These are phyloP conservation scores for Curvularia sp. DNA, from an alignment of 2,329 filamentous ascomycete genomes.

Conservation along the genomic window DNA sequence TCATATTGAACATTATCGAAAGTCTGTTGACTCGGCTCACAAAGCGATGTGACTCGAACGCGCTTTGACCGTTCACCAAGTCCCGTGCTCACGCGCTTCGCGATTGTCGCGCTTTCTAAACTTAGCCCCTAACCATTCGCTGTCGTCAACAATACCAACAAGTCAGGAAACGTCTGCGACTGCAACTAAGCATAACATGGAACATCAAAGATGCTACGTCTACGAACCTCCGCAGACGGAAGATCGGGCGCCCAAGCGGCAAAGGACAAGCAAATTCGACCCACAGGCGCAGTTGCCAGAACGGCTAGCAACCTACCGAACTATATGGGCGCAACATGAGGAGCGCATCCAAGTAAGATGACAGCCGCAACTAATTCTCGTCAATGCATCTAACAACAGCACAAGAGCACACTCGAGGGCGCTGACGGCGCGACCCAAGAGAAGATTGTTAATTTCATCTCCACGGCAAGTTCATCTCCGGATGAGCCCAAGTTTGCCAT, in stretches of 20 bases:
- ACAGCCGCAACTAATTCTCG: background rate
- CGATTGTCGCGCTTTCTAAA: slow-evolving; percentile 24
- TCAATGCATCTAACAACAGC: slow-evolving; percentile 18
- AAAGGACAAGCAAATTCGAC: slow-evolving; percentile 44
- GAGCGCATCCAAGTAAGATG: slow-evolving; percentile 64
- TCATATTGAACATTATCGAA: too few species aligned
- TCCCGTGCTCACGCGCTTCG: slow-evolving; percentile 42
- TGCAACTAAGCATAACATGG: slow-evolving; percentile 46
- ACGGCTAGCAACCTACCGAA: slow-evolving; percentile 67
- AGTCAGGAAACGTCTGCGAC: background rate
- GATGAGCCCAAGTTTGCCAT: slow-evolving; percentile 57
- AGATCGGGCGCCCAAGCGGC: slow-evolving; percentile 52
- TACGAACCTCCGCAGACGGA: slow-evolving; percentile 50
- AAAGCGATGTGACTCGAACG: too few species aligned
- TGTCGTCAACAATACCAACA: slow-evolving; percentile 12
- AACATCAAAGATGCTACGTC: slow-evolving; percentile 59
- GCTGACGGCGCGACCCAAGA: slow-evolving; percentile 52
- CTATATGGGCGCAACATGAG: slow-evolving; percentile 71
- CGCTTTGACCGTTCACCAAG: slow-evolving; percentile 27
- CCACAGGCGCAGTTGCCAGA: slow-evolving; percentile 46
- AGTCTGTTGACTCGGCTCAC: too few species aligned
- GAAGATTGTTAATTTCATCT: slow-evolving; percentile 51
- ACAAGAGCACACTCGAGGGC: slow-evolving; percentile 48
- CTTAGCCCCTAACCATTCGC: slow-evolving; percentile 18
- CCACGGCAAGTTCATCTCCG: slow-evolving; percentile 31